Percentiles rank a stretch among this genome's conserved stretches.
Conservation (phyloP, 768 basidiomycete species). For the Pulveroboletus sp. region DNA sequence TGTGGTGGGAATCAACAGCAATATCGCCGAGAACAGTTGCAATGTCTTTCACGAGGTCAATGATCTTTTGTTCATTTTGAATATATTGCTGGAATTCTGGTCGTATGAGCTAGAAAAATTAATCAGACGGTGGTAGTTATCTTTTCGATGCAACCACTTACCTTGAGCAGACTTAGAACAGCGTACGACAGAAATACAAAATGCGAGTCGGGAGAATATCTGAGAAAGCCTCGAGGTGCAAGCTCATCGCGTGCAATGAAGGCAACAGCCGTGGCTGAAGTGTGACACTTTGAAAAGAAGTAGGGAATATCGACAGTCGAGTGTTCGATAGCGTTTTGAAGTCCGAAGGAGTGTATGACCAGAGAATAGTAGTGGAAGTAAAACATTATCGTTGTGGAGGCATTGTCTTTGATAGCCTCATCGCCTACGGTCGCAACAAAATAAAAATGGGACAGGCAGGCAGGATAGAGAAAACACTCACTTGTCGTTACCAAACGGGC, state of each 20-base stretch:
- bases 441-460: slow-evolving; percentile 1
- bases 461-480: slow-evolving; percentile 7
- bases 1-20: slow-evolving; percentile 76
- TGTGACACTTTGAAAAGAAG: slow-evolving; percentile 78
- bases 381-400: slow-evolving; percentile 46
- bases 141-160: slow-evolving; percentile 28
- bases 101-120: slow-evolving; percentile 59
- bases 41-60: slow-evolving; percentile 71
- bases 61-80: slow-evolving; percentile 66
- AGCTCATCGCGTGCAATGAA: slow-evolving; percentile 73
- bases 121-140: slow-evolving; percentile 9
- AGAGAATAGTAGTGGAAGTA: slow-evolving; percentile 84
- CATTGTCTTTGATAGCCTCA: slow-evolving; percentile 25
- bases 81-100: slow-evolving; percentile 78
- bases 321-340: slow-evolving; percentile 91
- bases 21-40: slow-evolving; percentile 74
- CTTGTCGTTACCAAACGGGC: slow-evolving; percentile 13
- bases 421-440: slow-evolving; percentile 18
- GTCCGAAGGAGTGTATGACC: slow-evolving; percentile 91
- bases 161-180: slow-evolving; percentile 88
- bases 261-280: slow-evolving; percentile 65
- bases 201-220: slow-evolving; percentile 84
- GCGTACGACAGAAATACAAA: slow-evolving; percentile 94
- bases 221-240: slow-evolving; percentile 69
- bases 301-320: slow-evolving; percentile 68